Evolutionary conservation across 306 rosid species (phyloP), one percentile per base, ranked within the genome.

Genomic region (Clitoria ternatea): DNA sequence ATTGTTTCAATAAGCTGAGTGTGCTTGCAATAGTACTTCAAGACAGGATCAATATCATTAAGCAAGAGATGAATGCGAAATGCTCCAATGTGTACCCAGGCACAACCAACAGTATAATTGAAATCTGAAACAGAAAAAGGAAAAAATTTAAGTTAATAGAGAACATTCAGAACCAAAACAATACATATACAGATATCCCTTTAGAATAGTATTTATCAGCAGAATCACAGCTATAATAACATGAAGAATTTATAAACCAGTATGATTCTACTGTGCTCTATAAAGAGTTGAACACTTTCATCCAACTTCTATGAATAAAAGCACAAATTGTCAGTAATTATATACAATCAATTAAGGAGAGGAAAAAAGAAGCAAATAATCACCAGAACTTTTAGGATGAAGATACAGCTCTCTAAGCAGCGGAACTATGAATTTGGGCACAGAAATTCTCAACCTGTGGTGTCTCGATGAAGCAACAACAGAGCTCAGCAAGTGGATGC

Each of bases 11-110:
- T 76, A 27, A 87, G 80, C 63, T 85, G 85, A 40, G 76, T 60
- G 77, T 87, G 65, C 87, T 90, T 87, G 81, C 82, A 85, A 72
- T 73, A 60, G 78, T 90, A 84, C 74, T 94, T 90, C 90, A 84
- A 69, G 66, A 87, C 84, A 42, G 98, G 98, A 87, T 94, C 98
- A 56, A 90, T 27, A 69, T 85, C 92, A 70, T 72, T 82, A 64
- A 89, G 92, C 88, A 94, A 75, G 61, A 94, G 96, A 59, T 79
- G 79, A 61, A 90, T 79, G 62, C 95, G 96, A 33, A 94, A 75
- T 35, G 57, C 83, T 54, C 98, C 98, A 69, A 89, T 87, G 66
- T 43, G 79, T 36, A 85, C 69, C 97, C 97, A 94, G 39, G 81
- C 91, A 74, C 81, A 83, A 63, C 97, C 98, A 72, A 85, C 70